Percentiles rank a stretch among this genome's conserved stretches.
phyloP scores from a whole-genome alignment of 768 basidiomycete genomes.

The Lactarius vividus region DNA sequence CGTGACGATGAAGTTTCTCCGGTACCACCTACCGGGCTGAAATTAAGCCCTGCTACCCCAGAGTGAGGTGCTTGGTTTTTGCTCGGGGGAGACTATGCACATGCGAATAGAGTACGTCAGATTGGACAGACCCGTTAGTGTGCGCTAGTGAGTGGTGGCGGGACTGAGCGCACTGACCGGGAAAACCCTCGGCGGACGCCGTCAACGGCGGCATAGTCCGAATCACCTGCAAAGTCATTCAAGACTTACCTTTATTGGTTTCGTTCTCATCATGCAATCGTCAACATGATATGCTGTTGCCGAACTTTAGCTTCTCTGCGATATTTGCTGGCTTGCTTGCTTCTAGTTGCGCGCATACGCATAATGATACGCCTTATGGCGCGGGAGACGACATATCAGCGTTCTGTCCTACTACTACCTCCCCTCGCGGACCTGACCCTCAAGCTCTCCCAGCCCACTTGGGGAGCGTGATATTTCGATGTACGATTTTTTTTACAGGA shows the following conservation, averaged over 20 bases:
- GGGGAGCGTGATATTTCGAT: constrained; percentile 57
- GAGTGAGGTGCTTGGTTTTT: no score
- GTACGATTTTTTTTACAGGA: constrained; percentile 58
- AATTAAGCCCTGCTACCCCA: no score
- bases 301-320: constrained; percentile 76
- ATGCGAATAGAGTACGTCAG: no score
- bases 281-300: constrained; percentile 32
- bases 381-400: constrained; percentile 84
- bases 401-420: constrained; percentile 75
- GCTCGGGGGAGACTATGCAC: no score
- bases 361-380: constrained; percentile 88
- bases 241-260: constrained; percentile 77
- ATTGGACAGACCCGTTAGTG: no score
- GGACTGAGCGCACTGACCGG: no score
- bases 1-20: no score
- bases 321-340: constrained; percentile 43
- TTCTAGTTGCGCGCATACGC: constrained; percentile 53
- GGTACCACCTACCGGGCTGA: no score
- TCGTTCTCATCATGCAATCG: constrained; percentile 16
- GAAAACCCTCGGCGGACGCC: no score
- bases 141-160: no score
- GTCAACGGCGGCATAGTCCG: neutral
- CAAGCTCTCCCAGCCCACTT: constrained; percentile 28
- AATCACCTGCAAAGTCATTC: constrained; percentile 52
- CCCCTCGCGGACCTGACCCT: constrained; percentile 51